Base-by-base conservation (phyloP, 106 monocot species). In the Apostasia ramifera region DNA sequence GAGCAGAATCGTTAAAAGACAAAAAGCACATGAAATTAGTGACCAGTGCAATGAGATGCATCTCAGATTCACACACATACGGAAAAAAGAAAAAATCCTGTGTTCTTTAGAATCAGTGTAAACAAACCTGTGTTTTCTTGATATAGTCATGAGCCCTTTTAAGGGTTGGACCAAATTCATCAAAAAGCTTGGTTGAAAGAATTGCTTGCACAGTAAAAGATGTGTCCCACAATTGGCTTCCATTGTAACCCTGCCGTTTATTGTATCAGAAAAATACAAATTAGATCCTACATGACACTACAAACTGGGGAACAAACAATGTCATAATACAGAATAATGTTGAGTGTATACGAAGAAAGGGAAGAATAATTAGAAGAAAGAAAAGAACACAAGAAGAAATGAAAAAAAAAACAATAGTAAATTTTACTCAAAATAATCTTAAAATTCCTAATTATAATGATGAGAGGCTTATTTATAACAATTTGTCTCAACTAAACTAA, bases 181-280 rank as follows among this genome's bases (percentile, higher is more conserved):
- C 77, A 61, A 67, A 59, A 53, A 95, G 80, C 15, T 77, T 55
- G 61, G 84, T 81, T 58, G 95, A 77, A 5, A 82, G 68, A 71
- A 89, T 89, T 72, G 92, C 95, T 81, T 97, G 95, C 77, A 84
- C 75, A 70, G 86, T 64, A 53, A 97, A 89, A 46, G 89, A 78
- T 8, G 92, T 88, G 61, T 97, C 95, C 95, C 95, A 97, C 53
- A 81, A 50, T 70, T 97, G 95, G 76, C 95, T 92, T 14, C 95
- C 95, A 81, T 85, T 83, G 61, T 91, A 91, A 6, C 85, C 88
- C 82, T 84, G 67, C 40, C 67, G 61, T 56, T 70, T 4, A 40
- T 40, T 55, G 39, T 4, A 47, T 64, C 55, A 66, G 56, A 3
- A 74, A 66, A 66, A 3, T 8, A 70, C 26, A 57, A 63, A 12